Conservation (phyloP, 2,329 filamentous ascomycete genomes). For the Cladosporium sp. region DNA sequence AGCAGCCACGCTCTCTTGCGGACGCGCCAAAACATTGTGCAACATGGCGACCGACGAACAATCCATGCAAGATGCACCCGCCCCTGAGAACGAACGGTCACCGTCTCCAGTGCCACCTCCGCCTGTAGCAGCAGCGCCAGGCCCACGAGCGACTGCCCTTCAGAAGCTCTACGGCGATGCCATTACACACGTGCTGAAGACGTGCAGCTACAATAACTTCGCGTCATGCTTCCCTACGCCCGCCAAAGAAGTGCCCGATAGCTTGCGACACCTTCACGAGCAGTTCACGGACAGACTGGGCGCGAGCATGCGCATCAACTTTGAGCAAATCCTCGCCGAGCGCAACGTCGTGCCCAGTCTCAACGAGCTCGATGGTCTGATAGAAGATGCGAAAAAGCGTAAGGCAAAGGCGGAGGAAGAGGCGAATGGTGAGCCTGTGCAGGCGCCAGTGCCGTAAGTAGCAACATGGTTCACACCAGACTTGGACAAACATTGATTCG, state of each 20-base stretch:
- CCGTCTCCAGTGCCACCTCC: constrained; percentile 25
- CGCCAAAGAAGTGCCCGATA: constrained; percentile 50
- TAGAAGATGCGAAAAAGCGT: constrained; percentile 52
- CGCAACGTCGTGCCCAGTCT: constrained; percentile 51
- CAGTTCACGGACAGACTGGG: constrained; percentile 55
- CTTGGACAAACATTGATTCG: constrained; percentile 3
- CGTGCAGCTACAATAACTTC: constrained; percentile 57
- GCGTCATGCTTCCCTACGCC: constrained; percentile 59
- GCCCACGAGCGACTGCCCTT: constrained; percentile 54
- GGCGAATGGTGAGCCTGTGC: constrained; percentile 31
- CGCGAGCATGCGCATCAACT: constrained; percentile 45
- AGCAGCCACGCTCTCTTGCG: background rate
- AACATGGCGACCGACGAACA: constrained; percentile 7
- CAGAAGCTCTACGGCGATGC: constrained; percentile 56
- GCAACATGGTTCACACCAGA: background rate
- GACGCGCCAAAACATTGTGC: background rate
- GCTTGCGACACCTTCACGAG: constrained; percentile 51
- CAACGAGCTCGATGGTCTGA: constrained; percentile 55
- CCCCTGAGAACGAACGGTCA: constrained; percentile 3
- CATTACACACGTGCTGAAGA: constrained; percentile 53
- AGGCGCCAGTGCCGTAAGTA: constrained; percentile 43
- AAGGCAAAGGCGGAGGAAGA: constrained; percentile 39
- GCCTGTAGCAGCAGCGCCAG: constrained; percentile 49
- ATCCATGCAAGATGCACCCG: background rate
- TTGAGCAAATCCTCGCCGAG: constrained; percentile 54